Evolutionary conservation across 1,139 yeast species (phyloP).

Genomic region (Hansenula lynferdii): DNA sequence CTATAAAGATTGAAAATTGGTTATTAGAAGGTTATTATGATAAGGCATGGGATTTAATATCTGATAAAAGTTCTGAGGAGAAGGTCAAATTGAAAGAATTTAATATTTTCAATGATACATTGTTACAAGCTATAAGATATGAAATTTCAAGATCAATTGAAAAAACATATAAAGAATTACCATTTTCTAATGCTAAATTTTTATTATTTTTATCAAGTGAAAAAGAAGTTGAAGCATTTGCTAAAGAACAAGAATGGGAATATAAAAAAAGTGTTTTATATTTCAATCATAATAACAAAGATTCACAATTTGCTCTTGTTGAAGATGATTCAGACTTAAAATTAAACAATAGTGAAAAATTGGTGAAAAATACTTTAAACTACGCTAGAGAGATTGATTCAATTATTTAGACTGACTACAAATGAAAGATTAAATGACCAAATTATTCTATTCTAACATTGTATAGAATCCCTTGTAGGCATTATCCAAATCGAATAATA

Average conservation of each 20-base stretch:
- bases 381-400: constrained; percentile 89
- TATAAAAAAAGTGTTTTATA: constrained; percentile 53
- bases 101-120: constrained; percentile 53
- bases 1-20: constrained; percentile 86
- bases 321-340: constrained; percentile 21
- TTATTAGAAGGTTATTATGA: constrained; percentile 96
- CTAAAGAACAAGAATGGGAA: constrained; percentile 60
- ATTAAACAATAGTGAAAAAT: constrained; percentile 32
- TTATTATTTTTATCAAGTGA: constrained; percentile 72
- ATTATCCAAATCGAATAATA: constrained; percentile 71
- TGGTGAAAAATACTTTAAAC: constrained; percentile 58
- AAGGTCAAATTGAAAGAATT: constrained; percentile 43
- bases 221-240: constrained; percentile 56
- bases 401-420: constrained; percentile 42
- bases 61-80: constrained; percentile 24
- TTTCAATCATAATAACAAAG: constrained; percentile 39
- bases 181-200: constrained; percentile 78
- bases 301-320: constrained; percentile 7
- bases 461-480: constrained; percentile 85
- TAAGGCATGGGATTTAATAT: constrained; percentile 78
- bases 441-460: constrained; percentile 48
- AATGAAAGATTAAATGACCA: background rate
- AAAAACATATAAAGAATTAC: constrained; percentile 69
- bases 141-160: constrained; percentile 90
- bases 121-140: constrained; percentile 70